Conservation (phyloP, 2,329 filamentous ascomycete genomes). For the Pyricularia pennisetigena region DNA sequence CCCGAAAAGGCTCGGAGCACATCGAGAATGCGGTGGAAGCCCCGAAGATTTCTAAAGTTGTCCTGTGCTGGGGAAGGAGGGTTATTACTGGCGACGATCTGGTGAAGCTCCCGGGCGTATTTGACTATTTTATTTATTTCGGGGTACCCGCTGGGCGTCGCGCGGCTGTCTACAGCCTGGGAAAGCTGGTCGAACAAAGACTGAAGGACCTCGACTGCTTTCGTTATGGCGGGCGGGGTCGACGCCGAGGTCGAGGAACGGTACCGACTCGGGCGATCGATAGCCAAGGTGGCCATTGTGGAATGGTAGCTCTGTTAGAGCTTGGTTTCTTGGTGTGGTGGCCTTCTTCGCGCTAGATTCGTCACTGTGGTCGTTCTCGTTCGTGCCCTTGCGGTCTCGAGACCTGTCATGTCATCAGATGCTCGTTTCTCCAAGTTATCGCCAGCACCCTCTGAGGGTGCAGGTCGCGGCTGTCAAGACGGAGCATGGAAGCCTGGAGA, state of each 20-base stretch:
- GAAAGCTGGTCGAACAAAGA: constrained; percentile 36
- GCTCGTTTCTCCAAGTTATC: neutral
- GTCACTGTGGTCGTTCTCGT: neutral
- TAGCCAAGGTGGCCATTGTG: constrained; percentile 22
- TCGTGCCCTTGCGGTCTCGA: constrained; percentile 1
- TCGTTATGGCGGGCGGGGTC: constrained; percentile 41
- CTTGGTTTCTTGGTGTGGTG: constrained; percentile 8
- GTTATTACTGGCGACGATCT: constrained; percentile 41
- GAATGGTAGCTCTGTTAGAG: constrained; percentile 24
- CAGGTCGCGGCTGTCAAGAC: constrained; percentile 11
- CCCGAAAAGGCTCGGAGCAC: constrained; percentile 62
- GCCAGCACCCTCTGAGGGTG: constrained; percentile 25
- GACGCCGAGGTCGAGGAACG: constrained; percentile 57
- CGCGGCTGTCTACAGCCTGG: constrained; percentile 12
- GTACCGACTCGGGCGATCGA: constrained; percentile 39
- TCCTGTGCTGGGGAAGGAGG: constrained; percentile 52
- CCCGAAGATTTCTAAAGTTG: constrained; percentile 70
- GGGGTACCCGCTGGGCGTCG: constrained; percentile 31
- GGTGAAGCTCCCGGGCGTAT: constrained; percentile 55
- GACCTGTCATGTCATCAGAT: constrained; percentile 1
- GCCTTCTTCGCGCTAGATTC: neutral
- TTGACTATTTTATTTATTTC: constrained; percentile 38
- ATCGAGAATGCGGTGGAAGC: constrained; percentile 66
- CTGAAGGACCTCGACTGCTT: constrained; percentile 50
- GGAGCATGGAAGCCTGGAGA: constrained; percentile 15